These are phyloP conservation scores for Lepraria neglecta DNA, from an alignment of 495 filamentous ascomycete genomes.

Conservation along the genomic window DNA sequence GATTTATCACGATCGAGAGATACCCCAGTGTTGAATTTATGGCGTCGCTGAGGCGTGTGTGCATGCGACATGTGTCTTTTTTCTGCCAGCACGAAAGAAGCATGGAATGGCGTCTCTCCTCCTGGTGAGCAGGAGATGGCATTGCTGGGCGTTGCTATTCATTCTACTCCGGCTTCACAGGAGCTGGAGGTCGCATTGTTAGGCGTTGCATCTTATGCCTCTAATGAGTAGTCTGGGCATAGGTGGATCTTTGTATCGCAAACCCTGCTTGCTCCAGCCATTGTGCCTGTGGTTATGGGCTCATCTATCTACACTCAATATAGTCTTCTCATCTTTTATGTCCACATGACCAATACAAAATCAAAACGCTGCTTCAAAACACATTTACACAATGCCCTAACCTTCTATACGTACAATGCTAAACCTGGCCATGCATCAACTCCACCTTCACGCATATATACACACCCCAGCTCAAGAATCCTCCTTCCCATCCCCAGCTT, in stretches of 20 bases:
- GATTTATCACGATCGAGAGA: constrained; percentile 4
- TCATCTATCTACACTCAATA: constrained; percentile 3
- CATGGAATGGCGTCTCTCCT: background rate
- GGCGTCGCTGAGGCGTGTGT: constrained; percentile 5
- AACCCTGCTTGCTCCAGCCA: background rate
- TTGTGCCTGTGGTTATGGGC: background rate
- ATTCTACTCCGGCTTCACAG: background rate
- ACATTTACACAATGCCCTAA: background rate
- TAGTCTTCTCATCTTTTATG: background rate
- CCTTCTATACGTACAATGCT: background rate
- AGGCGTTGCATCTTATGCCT: background rate
- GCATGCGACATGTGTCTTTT: background rate
- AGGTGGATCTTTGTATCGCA: background rate
- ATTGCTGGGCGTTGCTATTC: constrained; percentile 1
- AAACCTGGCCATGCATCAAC: background rate
- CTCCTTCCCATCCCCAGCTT: constrained; percentile 22
- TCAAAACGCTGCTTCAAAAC: background rate
- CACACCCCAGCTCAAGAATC: too few relatives aligned
- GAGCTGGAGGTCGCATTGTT: background rate
- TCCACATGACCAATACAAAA: too few relatives aligned
- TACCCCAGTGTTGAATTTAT: constrained; percentile 11
- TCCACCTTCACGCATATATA: too few relatives aligned
- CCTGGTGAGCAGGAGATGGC: background rate
- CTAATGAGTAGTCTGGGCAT: background rate
- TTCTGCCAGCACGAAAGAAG: background rate